phyloP scores from a whole-genome alignment of 148 eudicot genomes.

The Amaranthus palmeri region DNA sequence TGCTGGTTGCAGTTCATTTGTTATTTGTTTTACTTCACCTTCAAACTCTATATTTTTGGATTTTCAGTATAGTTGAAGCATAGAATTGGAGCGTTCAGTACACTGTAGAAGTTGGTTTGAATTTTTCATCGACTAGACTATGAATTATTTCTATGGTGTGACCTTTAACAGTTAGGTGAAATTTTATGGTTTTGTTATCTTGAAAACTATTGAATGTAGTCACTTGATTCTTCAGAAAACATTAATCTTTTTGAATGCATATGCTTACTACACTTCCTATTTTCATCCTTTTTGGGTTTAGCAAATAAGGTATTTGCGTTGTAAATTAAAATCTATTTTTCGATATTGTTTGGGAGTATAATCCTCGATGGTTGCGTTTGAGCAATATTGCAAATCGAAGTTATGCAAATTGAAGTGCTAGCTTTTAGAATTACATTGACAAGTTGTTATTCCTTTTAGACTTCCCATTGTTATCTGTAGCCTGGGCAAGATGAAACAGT shows the following conservation, averaged over 20 bases:
- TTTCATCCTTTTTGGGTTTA: neutral
- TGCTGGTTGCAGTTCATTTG: neutral
- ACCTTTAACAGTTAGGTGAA: neutral
- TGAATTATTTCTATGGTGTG: neutral
- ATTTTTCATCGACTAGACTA: neutral
- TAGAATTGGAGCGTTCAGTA: neutral
- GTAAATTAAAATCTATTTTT: neutral
- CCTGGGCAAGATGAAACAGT: no score
- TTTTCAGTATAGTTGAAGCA: slow-evolving; percentile 12
- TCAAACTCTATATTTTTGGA: neutral
- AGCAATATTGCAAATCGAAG: no score
- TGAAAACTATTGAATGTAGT: slow-evolving; percentile 3
- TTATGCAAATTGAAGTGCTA: no score
- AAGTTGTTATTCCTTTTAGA: no score
- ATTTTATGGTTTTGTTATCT: neutral
- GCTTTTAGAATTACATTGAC: no score
- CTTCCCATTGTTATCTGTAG: no score
- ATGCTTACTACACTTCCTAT: neutral
- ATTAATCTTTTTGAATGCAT: neutral
- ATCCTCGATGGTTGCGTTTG: no score
- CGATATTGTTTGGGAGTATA: neutral
- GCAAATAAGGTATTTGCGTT: neutral
- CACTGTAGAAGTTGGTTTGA: neutral
- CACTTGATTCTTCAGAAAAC: slow-evolving; percentile 2
- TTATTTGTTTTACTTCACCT: neutral